A percentile compares a stretch with the other conserved stretches of the same genome.
phyloP scores from a whole-genome alignment of 441 rosid genomes.

The Corymbia calophylla region DNA sequence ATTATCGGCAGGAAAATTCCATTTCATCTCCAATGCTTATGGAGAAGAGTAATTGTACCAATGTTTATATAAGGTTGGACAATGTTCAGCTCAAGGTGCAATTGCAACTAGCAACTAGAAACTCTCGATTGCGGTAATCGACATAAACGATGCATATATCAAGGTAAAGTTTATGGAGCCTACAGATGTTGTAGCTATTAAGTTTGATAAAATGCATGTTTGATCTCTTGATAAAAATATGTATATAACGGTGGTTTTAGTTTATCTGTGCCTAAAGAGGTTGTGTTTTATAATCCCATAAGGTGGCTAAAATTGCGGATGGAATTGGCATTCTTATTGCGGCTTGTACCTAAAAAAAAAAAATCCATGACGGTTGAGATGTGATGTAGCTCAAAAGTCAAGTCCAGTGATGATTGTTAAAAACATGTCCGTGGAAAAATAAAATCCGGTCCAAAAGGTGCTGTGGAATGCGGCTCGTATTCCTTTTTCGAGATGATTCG shows the following conservation, averaged over 20 bases:
- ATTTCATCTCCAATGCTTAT: background rate
- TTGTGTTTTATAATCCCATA: background rate
- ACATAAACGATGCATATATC: fast-evolving
- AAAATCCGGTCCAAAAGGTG: background rate
- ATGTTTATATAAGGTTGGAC: background rate
- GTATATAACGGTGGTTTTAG: background rate
- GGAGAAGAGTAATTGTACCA: background rate
- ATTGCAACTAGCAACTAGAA: background rate
- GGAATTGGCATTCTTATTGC: background rate
- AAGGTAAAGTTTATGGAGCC: background rate
- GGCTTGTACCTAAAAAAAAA: background rate
- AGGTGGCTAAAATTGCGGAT: background rate
- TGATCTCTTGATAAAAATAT: background rate
- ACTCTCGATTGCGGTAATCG: background rate
- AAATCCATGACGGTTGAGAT: background rate
- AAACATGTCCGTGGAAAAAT: background rate
- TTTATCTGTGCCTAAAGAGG: background rate
- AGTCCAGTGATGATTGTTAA: background rate
- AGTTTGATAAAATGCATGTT: too few relatives aligned
- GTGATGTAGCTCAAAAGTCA: background rate
- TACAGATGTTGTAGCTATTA: background rate
- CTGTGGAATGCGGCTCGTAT: background rate
- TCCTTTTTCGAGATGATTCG: background rate
- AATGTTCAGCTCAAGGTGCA: background rate
- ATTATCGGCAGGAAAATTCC: background rate